Evolutionary conservation across 306 rosid genomes (phyloP), one percentile per base, ranked within the genome.

Genomic region (Astragalus membranaceus): DNA sequence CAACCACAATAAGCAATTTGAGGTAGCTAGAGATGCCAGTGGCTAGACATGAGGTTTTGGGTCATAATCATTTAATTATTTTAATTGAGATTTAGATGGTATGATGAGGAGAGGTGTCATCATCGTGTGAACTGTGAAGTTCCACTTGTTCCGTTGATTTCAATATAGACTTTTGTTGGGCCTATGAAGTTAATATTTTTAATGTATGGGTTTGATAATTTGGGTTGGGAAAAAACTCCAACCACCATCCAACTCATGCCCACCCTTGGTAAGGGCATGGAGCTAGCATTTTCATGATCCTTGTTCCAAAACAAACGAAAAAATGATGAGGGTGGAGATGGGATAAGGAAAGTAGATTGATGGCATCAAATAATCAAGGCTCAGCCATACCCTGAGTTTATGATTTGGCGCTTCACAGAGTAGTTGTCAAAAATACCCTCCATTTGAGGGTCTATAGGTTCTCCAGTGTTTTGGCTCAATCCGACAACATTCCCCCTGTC

Each of bases 381-480:
- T 48, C 46, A 73, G 48, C 50, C 83, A 11, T 84, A 94, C 97
- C 89, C 99, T 11, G 99, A 94, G 84, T 94, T 87, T 75, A 94
- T 82, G 76, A 94, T 86, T 79, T 94, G 99, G 70, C 96, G 91
- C 79, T 94, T 94, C 84, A 91, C 99, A 4, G 95, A 80, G 75
- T 88, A 94, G 89, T 94, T 94, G 81, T 94, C 96, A 36, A 88
- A 94, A 76, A 90, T 94, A 36, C 98, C 98, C 92, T 90, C 98
- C 89, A 94, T 80, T 35, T 85, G 88, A 17, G 98, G 97, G 86
- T 94, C 92, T 64, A 90, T 61, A 0, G 97, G 96, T 78, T 90
- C 98, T 68, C 98, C 98, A 0, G 97, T 88, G 79, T 87, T 78
- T 56, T 85, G 97, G 74, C 71, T 90, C 83, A 94, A 78, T 32